Conservation (phyloP, 768 basidiomycete species). For the Phylloporus sp. region DNA sequence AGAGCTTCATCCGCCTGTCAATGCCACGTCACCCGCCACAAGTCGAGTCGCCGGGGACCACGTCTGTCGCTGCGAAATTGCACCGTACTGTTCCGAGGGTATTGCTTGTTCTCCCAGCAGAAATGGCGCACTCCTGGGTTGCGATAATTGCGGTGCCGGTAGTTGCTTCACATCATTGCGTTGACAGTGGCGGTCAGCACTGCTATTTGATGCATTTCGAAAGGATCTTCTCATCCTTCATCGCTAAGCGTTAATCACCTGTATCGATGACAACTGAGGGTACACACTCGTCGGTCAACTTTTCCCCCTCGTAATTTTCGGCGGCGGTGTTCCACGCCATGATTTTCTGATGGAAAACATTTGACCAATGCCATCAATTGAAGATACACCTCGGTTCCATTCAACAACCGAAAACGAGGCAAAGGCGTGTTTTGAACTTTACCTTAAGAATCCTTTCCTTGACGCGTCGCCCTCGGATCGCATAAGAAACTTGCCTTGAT, state of each 20-base stretch:
- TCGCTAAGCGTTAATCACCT: neutral
- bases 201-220: neutral
- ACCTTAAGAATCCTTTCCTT: constrained; percentile 6
- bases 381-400: constrained; percentile 10
- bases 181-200: neutral
- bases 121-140: neutral
- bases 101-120: neutral
- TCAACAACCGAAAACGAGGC: constrained; percentile 23
- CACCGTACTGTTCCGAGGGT: neutral
- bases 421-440: constrained; percentile 18
- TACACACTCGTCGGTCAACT: neutral
- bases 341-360: neutral
- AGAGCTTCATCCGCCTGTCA: neutral
- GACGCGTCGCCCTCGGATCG: neutral
- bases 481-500: constrained; percentile 5
- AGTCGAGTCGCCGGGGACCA: neutral
- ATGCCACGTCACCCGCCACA: neutral
- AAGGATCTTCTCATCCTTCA: neutral
- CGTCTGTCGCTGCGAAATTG: neutral
- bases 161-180: too few species aligned
- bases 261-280: neutral
- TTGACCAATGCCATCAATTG: neutral
- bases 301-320: neutral
- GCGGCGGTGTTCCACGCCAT: neutral
- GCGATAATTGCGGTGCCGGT: neutral